These are phyloP conservation scores for Petrea volubilis DNA, from an alignment of 257 asterid species.

Conservation along the genomic window DNA sequence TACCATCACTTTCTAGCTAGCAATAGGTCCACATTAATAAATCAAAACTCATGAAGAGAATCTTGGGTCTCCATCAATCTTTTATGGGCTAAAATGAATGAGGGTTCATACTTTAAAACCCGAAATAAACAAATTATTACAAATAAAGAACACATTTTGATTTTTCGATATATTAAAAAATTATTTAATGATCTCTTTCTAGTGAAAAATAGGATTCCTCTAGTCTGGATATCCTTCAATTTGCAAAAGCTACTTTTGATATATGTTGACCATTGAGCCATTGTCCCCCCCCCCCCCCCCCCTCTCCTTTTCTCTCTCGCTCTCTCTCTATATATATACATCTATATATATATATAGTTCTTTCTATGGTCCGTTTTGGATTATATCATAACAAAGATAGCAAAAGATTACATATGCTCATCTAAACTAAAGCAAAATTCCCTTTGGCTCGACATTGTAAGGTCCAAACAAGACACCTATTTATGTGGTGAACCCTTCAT, in stretches of 20 bases:
- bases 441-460: slow-evolving; percentile 19
- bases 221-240: slow-evolving; percentile 22
- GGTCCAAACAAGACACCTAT: slow-evolving; percentile 24
- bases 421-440: slow-evolving; percentile 23
- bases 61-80: slow-evolving; percentile 8
- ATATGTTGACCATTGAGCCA: slow-evolving; percentile 24
- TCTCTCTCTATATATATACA: too few relatives aligned
- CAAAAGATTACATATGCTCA: background rate
- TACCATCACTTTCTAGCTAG: background rate
- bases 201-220: slow-evolving; percentile 29
- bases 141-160: background rate
- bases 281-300: background rate
- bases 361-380: background rate
- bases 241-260: slow-evolving; percentile 27
- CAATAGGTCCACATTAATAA: background rate
- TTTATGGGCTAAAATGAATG: background rate
- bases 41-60: slow-evolving; percentile 14
- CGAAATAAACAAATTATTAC: background rate
- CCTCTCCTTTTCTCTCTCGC: background rate
- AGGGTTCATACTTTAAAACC: background rate
- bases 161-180: background rate
- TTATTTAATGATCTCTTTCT: slow-evolving; percentile 3
- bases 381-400: background rate
- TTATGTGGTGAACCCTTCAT: slow-evolving; percentile 13
- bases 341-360: too few relatives aligned